Base-by-base conservation (phyloP, 371 early-diverging fungal genomes). In the Mucor sp. region DNA sequence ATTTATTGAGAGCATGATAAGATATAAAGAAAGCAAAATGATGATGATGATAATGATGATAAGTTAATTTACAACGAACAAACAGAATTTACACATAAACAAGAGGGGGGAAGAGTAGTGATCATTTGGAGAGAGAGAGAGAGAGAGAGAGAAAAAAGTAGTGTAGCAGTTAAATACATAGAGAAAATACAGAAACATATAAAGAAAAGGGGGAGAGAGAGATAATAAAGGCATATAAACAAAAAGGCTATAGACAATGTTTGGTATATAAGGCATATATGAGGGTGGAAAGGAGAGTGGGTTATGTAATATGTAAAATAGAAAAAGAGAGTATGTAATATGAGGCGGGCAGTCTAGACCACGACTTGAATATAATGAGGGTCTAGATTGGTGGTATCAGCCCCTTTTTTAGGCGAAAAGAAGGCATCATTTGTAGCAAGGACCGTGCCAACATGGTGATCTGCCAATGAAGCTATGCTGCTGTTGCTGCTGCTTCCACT, bases 321-420 rank as follows among this genome's bases (percentile, higher is more conserved):
- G 30, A 30, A 30, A 30, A 32, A 25, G 43, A 28, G 48, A 43
- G 32, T 47, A 50, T 63, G 53, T 39, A 30, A 37, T 19, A 55
- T 33, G 56, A 28, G 27, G 25, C 14, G 28, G 41, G 17, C 32
- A 21, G 30, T 65, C 65, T 65, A 65, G 65, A 65, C 47, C 65
- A 65, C 43, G 33, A 44, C 41, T 19, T 57, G 57, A 44, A 65
- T 57, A n/a, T 57, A 57, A 25, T 65, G 65, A 11, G 65, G 41
- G 65, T 65, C 65, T 58, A 65, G 65, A 65, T 65, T 57, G 15
- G 17, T 55, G 55, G 55, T 55, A 25, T 30, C 30, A 15, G 43
- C 33, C 21, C 58, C 44, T 44, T 30, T 65, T 32, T 58, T 27
- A 23, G 65, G 58, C 9, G 27, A 37, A 58, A 55, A 57, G 30